phyloP scores from a whole-genome alignment of 129 eudicot species.

The Ambrosia trifida region DNA sequence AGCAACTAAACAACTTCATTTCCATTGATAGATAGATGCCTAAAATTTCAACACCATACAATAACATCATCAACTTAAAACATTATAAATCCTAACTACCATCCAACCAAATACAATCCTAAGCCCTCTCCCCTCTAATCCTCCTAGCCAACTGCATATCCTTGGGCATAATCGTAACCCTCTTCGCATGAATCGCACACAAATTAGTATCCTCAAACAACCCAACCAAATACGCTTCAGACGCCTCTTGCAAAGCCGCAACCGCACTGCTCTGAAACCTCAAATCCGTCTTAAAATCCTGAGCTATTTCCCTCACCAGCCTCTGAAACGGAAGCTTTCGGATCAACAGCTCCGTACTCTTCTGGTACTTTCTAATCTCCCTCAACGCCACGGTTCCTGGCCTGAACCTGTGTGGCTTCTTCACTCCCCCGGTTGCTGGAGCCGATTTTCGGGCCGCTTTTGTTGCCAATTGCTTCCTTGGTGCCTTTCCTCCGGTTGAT shows the following conservation, averaged over 20 bases:
- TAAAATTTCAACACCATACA: no score
- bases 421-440: conserved; percentile 20
- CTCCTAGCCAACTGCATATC: conserved; percentile 20
- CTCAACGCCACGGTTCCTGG: conserved; percentile 12
- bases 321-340: conserved; percentile 15
- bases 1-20: no score
- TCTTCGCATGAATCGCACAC: conserved; percentile 17
- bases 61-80: no score
- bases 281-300: conserved; percentile 13
- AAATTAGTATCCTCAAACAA: conserved; percentile 8
- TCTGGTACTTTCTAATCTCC: conserved; percentile 14
- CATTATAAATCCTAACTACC: neutral
- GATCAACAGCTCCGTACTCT: conserved; percentile 17
- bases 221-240: conserved; percentile 11
- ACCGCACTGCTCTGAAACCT: conserved; percentile 19
- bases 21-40: no score
- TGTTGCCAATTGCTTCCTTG: conserved; percentile 4
- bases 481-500: conserved; percentile 17
- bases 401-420: conserved; percentile 14
- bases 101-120: neutral
- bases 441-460: conserved; percentile 13
- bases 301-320: conserved; percentile 14
- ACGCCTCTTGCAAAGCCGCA: conserved; percentile 9
- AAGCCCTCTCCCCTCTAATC: conserved; percentile 10
- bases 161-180: conserved; percentile 16